Conservation (phyloP, 176 grass and related monocot genomes). For the Aegilops sharonensis region DNA sequence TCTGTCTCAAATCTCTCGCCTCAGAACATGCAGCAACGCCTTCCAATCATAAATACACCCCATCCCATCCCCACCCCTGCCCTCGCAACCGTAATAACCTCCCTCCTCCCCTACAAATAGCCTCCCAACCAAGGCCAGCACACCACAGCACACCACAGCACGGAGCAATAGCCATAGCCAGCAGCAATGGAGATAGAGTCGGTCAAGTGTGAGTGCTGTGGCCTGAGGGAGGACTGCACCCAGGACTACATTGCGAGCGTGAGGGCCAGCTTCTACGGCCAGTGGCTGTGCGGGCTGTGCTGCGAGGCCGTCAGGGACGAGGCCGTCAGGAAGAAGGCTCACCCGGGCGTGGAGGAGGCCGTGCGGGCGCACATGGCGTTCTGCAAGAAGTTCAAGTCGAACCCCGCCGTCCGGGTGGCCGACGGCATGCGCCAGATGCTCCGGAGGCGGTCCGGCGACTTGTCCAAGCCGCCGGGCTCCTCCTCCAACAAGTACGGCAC, state of each 20-base stretch:
- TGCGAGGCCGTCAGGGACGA: constrained; percentile 88
- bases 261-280: constrained; percentile 70
- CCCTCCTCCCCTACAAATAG: constrained; percentile 46
- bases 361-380: constrained; percentile 86
- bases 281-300: constrained; percentile 93
- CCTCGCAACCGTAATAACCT: constrained; percentile 59
- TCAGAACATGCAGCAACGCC: constrained; percentile 48
- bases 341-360: constrained; percentile 67
- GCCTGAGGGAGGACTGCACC: constrained; percentile 90
- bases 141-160: background rate
- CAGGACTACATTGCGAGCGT: constrained; percentile 78
- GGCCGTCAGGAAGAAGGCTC: constrained; percentile 51
- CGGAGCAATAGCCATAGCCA: background rate
- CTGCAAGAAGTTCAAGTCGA: constrained; percentile 68
- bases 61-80: constrained; percentile 26
- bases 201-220: constrained; percentile 85
- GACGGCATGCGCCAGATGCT: constrained; percentile 87
- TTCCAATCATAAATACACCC: constrained; percentile 53
- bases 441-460: constrained; percentile 62
- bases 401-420: constrained; percentile 67
- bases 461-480: constrained; percentile 29
- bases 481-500: constrained; percentile 55
- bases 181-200: constrained; percentile 83
- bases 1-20: constrained; percentile 59
- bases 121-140: constrained; percentile 29